Percentiles rank a stretch among this genome's conserved stretches.
phyloP scores from a whole-genome alignment of 2,329 filamentous ascomycete genomes.

The Sphaerostilbella broomeana region DNA sequence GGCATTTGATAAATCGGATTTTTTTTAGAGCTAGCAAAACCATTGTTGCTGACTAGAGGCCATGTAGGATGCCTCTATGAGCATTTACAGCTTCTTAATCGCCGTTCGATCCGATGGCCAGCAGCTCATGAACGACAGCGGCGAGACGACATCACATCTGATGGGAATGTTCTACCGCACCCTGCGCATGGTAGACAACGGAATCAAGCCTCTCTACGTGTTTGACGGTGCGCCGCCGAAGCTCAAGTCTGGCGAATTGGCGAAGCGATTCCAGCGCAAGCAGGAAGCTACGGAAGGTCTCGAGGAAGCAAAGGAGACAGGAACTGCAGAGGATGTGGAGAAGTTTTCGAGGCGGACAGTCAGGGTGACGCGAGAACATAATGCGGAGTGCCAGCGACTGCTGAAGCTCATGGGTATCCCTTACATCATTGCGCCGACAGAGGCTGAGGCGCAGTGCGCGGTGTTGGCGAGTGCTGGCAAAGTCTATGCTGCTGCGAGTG shows the following conservation, averaged over 20 bases:
- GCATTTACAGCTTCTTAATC: conserved; percentile 97
- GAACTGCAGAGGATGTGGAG: conserved; percentile 94
- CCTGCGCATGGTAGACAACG: conserved; percentile 94
- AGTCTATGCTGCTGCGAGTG: conserved; percentile 91
- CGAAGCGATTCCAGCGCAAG: conserved; percentile 93
- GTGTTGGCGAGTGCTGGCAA: conserved; percentile 83
- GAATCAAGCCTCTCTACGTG: conserved; percentile 96
- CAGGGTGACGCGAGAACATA: conserved; percentile 92
- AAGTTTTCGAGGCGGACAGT: conserved; percentile 94
- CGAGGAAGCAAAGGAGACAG: conserved; percentile 94
- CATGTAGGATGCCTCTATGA: conserved; percentile 65
- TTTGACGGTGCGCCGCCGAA: conserved; percentile 97
- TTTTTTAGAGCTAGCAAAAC: not conserved
- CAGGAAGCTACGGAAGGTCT: conserved; percentile 82
- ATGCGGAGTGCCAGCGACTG: conserved; percentile 84
- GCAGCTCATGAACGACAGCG: conserved; percentile 89
- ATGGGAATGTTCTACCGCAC: conserved; percentile 99
- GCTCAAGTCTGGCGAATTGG: conserved; percentile 93
- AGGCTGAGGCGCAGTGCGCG: conserved; percentile 95
- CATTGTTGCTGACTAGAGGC: not conserved
- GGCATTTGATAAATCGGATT: too few species aligned
- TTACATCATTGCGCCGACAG: conserved; percentile 89
- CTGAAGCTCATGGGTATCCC: conserved; percentile 95
- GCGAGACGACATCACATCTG: conserved; percentile 93
- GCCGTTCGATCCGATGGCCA: conserved; percentile 95